Conservation (phyloP, 148 eudicot genomes). For the Chenopodium formosanum region DNA sequence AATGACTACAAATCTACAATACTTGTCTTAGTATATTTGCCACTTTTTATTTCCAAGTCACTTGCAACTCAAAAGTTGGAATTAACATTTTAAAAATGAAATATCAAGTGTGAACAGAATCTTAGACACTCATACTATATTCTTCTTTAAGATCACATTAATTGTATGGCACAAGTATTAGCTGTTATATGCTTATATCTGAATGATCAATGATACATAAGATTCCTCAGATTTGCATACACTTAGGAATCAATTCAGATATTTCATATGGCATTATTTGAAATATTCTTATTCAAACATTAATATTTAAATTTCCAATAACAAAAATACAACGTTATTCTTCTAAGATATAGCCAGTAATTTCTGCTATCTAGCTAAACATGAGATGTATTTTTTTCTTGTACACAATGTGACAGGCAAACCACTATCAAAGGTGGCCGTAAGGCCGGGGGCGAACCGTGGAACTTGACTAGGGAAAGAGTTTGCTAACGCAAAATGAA, state of each 20-base stretch:
- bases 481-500: constrained; percentile 34
- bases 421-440: constrained; percentile 55
- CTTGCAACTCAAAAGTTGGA: no score
- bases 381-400: constrained; percentile 2
- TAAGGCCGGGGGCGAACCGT: constrained; percentile 61
- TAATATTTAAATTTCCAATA: neutral
- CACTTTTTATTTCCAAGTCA: no score
- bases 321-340: neutral
- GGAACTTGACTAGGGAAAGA: constrained; percentile 18
- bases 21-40: no score
- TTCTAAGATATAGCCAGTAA: neutral
- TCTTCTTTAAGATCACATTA: neutral
- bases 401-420: constrained; percentile 36
- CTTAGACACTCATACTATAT: no score
- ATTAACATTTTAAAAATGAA: no score
- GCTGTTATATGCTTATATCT: neutral
- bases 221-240: neutral
- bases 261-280: neutral
- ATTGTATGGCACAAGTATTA: neutral
- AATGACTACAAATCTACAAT: no score
- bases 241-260: neutral
- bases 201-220: neutral
- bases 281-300: neutral
- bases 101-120: no score
- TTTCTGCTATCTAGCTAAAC: neutral